A percentile compares a stretch with the other conserved stretches of the same genome.
Conservation (phyloP, 768 basidiomycete genomes). For the Leccinum truebloodii region DNA sequence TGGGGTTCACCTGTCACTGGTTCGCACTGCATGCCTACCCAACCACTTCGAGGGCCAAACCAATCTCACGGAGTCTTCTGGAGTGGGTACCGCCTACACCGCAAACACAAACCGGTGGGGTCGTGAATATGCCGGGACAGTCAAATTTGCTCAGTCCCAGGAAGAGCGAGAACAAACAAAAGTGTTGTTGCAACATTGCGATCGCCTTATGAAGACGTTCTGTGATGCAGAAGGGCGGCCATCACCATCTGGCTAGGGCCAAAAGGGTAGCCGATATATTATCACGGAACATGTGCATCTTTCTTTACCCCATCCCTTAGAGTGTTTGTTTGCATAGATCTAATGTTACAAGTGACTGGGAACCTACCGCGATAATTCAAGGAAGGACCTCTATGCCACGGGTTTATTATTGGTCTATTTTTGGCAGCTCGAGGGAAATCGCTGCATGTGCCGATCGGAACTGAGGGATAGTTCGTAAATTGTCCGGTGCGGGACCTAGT, state of each 20-base stretch:
- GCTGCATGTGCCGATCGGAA: constrained; percentile 50
- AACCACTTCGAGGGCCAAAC: constrained; percentile 14
- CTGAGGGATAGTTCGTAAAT: constrained; percentile 75
- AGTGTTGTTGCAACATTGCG: constrained; percentile 54
- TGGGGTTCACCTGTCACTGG: constrained; percentile 63
- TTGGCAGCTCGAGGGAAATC: constrained; percentile 42
- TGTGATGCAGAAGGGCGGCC: constrained; percentile 32
- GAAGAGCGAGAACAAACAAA: constrained; percentile 47
- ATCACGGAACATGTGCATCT: not conserved
- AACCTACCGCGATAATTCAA: not conserved
- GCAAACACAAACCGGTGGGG: constrained; percentile 62
- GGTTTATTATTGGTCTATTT: constrained; percentile 7
- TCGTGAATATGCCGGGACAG: constrained; percentile 48
- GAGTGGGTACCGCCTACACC: constrained; percentile 44
- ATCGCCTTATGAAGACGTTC: constrained; percentile 48
- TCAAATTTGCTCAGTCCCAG: constrained; percentile 52
- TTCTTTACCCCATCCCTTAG: not conserved
- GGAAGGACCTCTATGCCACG: not conserved
- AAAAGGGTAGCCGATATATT: not conserved
- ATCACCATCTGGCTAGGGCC: constrained; percentile 18
- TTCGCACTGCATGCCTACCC: constrained; percentile 52
- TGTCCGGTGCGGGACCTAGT: constrained; percentile 60
- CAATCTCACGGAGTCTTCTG: constrained; percentile 17
- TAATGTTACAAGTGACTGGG: not conserved
- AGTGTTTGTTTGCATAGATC: constrained; percentile 3